Base-by-base conservation (phyloP, 306 rosid species). In the Vicia sativa region DNA sequence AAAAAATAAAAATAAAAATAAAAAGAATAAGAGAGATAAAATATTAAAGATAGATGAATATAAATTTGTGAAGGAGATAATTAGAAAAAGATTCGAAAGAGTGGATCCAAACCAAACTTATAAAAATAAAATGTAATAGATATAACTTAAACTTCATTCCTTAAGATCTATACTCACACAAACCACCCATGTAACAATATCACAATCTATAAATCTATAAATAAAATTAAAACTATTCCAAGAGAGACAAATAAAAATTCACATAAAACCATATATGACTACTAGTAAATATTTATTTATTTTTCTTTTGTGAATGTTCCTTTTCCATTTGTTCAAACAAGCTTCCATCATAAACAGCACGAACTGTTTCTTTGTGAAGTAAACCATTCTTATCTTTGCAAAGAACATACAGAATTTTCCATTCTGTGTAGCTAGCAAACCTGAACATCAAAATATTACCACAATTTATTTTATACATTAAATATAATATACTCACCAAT, bases 321-420 rank as follows among this genome's bases (percentile, higher is more conserved):
- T 76, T 87, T 76, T 88, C 92, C 95, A 93, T 69, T 3, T 14
- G 29, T 56, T 80, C 85, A 76, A 93, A 93, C 57, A 93, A 37
- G 70, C 79, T 82, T 55, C 97, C 99, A 81, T 93, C 99, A 56
- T 86, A 93, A 62, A 68, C 96, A 61, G 52, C 95, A 69, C 78
- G 80, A 18, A 95, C 5, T 1, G 82, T 88, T 0, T 87, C 85
- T 72, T 72, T 95, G 18, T 45, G 84, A 6, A 95, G 73, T 23
- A 87, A 85, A 54, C 99, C 99, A 21, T 82, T 25, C 62, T 78
- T 69, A 73, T 88, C 95, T 79, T 90, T 93, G 87, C 87, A 81
- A 34, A 88, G 91, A 15, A 7, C 41, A 65, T 88, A 80, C 0
- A 90, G 67, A 5, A 80, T 48, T 73, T 83, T 86, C 99, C 99